A percentile compares a stretch with the other conserved stretches of the same genome.
These are phyloP conservation scores for Cladobotryum mycophilum DNA, from an alignment of 2,329 filamentous ascomycete genomes.

Conservation along the genomic window DNA sequence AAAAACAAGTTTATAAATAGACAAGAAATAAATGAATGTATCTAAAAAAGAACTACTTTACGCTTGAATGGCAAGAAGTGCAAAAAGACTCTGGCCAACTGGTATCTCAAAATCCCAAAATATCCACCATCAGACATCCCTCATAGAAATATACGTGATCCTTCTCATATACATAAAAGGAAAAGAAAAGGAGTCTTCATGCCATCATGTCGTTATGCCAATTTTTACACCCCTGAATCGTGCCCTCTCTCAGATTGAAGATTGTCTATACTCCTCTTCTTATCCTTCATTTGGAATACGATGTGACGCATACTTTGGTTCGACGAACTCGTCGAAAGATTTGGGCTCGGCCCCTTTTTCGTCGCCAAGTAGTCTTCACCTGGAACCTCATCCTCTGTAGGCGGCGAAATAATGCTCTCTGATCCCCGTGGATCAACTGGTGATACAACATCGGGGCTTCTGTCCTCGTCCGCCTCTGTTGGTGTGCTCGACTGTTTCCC, in stretches of 20 bases:
- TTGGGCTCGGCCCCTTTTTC: constrained; percentile 18
- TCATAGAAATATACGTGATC: too few relatives aligned
- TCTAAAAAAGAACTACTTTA: too few relatives aligned
- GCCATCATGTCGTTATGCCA: constrained; percentile 29
- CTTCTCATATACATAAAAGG: too few relatives aligned
- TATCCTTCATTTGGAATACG: not conserved
- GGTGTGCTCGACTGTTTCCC: not conserved
- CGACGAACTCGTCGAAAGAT: constrained; percentile 5
- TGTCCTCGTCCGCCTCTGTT: not conserved
- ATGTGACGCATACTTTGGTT: not conserved
- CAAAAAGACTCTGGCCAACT: too few relatives aligned
- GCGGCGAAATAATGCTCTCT: constrained; percentile 20
- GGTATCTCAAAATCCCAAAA: too few relatives aligned
- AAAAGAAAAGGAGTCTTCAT: not conserved
- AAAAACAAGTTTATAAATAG: too few relatives aligned
- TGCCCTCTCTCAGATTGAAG: constrained; percentile 27
- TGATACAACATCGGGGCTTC: constrained; percentile 1
- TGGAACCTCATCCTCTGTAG: constrained; percentile 19
- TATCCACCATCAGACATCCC: too few relatives aligned
- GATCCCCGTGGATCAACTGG: too few relatives aligned
- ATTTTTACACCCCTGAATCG: constrained; percentile 36
- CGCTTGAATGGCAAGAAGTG: too few relatives aligned
- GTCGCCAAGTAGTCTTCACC: constrained; percentile 24
- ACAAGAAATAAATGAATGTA: too few relatives aligned
- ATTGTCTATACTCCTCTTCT: not conserved